phyloP scores from a whole-genome alignment of 441 rosid species.

The Gossypium schwendimanii region DNA sequence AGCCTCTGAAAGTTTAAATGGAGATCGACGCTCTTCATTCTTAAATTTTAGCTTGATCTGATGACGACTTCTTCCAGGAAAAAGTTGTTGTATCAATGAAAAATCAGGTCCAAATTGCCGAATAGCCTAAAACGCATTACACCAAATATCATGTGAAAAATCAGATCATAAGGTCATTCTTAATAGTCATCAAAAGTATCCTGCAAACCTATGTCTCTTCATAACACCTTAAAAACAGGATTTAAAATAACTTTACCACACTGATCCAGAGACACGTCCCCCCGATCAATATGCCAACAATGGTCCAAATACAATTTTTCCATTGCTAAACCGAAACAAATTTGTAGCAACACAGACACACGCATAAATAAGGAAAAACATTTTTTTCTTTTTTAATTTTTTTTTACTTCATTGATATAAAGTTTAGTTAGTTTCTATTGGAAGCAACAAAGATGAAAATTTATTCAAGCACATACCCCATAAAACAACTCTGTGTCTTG shows the following conservation, averaged over 20 bases:
- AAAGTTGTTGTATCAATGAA: conserved; percentile 59
- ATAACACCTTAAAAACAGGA: neutral
- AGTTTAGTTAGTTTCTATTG: neutral
- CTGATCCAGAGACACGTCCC: conserved; percentile 1
- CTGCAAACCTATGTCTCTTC: neutral
- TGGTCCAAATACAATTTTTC: neutral
- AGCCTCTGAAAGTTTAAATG: conserved; percentile 59
- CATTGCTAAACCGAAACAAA: neutral
- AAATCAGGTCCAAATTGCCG: conserved; percentile 83
- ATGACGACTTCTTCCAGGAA: conserved; percentile 62
- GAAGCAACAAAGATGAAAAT: neutral
- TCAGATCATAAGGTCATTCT: conserved; percentile 1
- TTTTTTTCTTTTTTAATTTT: neutral
- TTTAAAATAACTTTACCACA: neutral
- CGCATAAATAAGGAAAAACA: neutral
- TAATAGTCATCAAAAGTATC: neutral
- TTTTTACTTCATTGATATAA: conserved; percentile 1
- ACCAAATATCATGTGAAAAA: neutral
- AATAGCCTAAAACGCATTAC: conserved; percentile 44
- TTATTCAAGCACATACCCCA: conserved; percentile 4
- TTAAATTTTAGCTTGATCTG: conserved; percentile 37
- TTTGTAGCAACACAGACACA: neutral
- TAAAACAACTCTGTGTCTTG: conserved; percentile 75
- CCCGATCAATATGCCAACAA: conserved; percentile 24
- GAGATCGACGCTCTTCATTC: conserved; percentile 17